Evolutionary conservation across 352 stramenopile genomes (phyloP).

Genomic region (Phytopythium mirpurense): DNA sequence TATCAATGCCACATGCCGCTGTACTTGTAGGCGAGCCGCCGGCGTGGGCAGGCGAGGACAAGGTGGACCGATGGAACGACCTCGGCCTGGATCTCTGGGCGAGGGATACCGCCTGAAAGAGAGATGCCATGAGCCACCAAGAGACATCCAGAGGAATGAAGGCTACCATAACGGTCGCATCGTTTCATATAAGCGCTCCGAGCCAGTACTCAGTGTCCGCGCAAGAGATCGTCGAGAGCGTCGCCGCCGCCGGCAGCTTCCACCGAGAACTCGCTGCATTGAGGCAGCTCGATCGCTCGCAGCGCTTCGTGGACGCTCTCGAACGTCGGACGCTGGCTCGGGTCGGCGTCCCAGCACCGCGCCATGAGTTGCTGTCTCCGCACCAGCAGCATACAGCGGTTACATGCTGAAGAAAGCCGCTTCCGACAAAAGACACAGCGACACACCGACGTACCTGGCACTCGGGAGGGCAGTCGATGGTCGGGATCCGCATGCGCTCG

Average conservation of each 20-base stretch:
- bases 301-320: conserved; percentile 52
- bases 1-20: too few species aligned
- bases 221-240: conserved; percentile 51
- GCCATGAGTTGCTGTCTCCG: conserved; percentile 50
- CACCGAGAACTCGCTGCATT: conserved; percentile 22
- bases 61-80: conserved; percentile 77
- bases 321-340: conserved; percentile 44
- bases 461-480: conserved; percentile 51
- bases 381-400: not conserved
- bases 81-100: conserved; percentile 65
- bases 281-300: conserved; percentile 21
- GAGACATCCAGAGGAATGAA: too few species aligned
- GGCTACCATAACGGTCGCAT: too few species aligned
- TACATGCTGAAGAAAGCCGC: too few species aligned
- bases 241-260: conserved; percentile 42
- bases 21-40: conserved; percentile 43
- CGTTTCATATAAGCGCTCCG: too few species aligned
- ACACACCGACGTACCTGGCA: conserved; percentile 51
- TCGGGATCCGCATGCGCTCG: conserved; percentile 72
- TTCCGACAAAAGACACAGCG: not conserved
- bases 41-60: conserved; percentile 43
- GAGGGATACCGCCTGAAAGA: conserved; percentile 25
- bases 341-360: conserved; percentile 59
- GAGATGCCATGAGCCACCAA: not conserved
- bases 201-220: conserved; percentile 31